Base-by-base conservation (phyloP, 2,329 filamentous ascomycete species). In the Fusarium tricinctum region DNA sequence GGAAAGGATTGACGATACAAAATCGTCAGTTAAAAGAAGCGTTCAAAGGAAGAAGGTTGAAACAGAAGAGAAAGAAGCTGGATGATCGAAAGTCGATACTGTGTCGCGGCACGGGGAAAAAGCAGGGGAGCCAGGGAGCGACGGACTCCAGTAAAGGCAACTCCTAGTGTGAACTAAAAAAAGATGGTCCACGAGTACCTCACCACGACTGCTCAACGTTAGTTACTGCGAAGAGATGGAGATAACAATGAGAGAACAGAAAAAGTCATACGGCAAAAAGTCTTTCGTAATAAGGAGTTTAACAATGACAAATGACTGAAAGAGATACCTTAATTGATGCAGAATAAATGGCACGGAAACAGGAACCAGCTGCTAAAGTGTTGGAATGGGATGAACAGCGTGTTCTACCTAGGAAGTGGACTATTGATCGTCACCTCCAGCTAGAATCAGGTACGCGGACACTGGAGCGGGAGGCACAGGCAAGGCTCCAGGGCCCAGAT, bases 321-420 rank as follows among this genome's bases (percentile, higher is more conserved):
- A 44, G 7, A 47, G 22, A 50, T 38, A 5, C 28, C 28, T 30
- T 30, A 69, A 38, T 57, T 52, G 44, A 19, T 38, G 17, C 35
- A 38, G 35, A n/a, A 38, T 38, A 15, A 22, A 14, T 52, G 42
- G 53, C 53, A 58, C 26, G 32, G 22, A 59, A 38, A n/a, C 35
- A 38, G 35, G 35, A 38, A 38, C 42, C 28, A 46, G 52, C 59
- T 59, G 59, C 26, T 38, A 22, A 22, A 56, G 47, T 28, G 50
- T 33, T 51, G 66, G 65, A 69, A 68, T 66, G 66, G 55, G 61
- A 63, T 66, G 65, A 66, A 66, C 66, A 69, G 67, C 63, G 61
- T 66, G 66, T 69, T 66, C 66, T 52, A 58, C 61, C 66, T 52
- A 58, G 62, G 48, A 48, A 52, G 52, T 52, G 51, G 61, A 68